Evolutionary conservation across 2,329 filamentous ascomycete genomes (phyloP), one percentile per base, ranked within the genome.

Genomic region (Neodidymelliopsis sp.): DNA sequence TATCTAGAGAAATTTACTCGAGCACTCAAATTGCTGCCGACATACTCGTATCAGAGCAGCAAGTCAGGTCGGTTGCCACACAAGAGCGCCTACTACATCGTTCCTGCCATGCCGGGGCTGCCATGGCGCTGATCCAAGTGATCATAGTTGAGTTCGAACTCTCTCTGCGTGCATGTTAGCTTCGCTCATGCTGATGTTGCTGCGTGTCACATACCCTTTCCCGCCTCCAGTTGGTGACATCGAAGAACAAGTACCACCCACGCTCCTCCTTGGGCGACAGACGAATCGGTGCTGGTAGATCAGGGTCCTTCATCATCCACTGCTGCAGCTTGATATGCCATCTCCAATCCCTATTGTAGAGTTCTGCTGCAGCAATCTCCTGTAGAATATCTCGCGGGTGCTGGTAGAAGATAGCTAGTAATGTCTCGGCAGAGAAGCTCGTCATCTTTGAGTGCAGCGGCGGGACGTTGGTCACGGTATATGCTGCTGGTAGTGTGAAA

Each of bases 331-430:
- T 71, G 59, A 77, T 82, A 69, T 82, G 79, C 75, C 79, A 82
- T 39, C 80, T 72, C 80, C 80, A 82, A 53, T 80, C 78, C 23
- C 78, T 75, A 23, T 72, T 72, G 60, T 75, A 79, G 62, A 88
- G 71, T 64, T 88, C 85, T 48, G 81, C 77, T 6, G 85, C 85
- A 5, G 84, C 85, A 34, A 85, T 74, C 63, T 88, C 85, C 64
- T 88, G 85, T 67, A 84, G 77, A 45, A 86, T 79, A 62, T 87
- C 84, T 49, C 83, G 77, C 11, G 85, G 84, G 74, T 84, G 82
- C 54, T 83, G 84, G 72, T 87, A 88, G 76, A 88, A 88, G 51
- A 88, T 86, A 64, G 84, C 85, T 66, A 88, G 86, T 4, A 88
- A 75, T 0, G 85, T 88, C 66, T 88, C 85, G 56, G 84, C 79